Conservation (phyloP, 352 stramenopile genomes). For the Globisporangium nagaii region DNA sequence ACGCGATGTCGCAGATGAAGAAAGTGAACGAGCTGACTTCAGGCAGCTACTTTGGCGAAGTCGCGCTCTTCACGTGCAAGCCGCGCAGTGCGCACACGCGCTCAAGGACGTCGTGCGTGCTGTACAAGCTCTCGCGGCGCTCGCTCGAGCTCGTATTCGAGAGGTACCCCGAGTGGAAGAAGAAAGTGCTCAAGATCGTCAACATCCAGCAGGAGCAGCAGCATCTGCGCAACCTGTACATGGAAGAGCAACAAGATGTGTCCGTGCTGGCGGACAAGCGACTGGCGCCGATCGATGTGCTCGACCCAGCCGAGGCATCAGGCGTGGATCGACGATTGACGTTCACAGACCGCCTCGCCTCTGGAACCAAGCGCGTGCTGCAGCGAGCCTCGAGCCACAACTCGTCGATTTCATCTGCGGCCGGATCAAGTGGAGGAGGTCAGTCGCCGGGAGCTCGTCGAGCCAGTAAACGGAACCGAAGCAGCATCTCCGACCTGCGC, state of each 20-base stretch:
- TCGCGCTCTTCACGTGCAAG: constrained; percentile 43
- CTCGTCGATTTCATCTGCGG: background rate
- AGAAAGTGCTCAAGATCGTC: constrained; percentile 46
- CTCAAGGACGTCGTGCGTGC: constrained; percentile 48
- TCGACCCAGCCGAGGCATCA: constrained; percentile 8
- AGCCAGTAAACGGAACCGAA: background rate
- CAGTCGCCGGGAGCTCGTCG: background rate
- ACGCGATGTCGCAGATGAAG: constrained; percentile 23
- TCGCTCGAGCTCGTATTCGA: constrained; percentile 61
- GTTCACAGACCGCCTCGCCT: background rate
- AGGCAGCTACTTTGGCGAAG: constrained; percentile 54
- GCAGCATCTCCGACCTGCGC: background rate
- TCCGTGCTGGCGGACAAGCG: constrained; percentile 6
- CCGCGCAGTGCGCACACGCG: constrained; percentile 37
- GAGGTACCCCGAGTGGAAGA: constrained; percentile 59
- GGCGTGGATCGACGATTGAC: background rate
- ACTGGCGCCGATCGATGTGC: constrained; percentile 6
- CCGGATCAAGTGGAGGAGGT: background rate
- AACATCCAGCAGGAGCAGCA: constrained; percentile 44
- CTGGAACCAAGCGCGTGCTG: background rate
- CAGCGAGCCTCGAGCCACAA: background rate
- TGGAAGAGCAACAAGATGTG: constrained; percentile 55
- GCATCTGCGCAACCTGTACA: constrained; percentile 40
- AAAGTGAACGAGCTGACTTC: constrained; percentile 55
- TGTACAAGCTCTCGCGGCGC: constrained; percentile 41